Conservation (phyloP, 352 stramenopile species). For the Pythium coloratum region DNA sequence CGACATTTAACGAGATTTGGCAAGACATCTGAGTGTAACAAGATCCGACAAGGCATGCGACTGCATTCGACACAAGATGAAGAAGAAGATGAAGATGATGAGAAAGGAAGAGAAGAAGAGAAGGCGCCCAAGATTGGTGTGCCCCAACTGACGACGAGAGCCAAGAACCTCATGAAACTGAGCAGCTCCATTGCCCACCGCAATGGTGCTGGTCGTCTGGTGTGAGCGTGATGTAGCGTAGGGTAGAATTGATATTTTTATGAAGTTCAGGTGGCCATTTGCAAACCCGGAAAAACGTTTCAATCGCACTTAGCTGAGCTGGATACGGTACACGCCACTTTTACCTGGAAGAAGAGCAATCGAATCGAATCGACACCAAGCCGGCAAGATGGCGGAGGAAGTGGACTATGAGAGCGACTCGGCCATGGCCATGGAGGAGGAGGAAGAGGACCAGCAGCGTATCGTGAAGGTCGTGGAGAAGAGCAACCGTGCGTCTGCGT, state of each 20-base stretch:
- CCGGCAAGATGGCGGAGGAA: constrained; percentile 69
- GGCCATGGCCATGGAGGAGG: constrained; percentile 80
- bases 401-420: constrained; percentile 89
- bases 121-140: too few relatives aligned
- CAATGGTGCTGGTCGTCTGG: neutral
- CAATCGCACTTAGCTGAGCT: constrained; percentile 6
- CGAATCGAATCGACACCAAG: constrained; percentile 1
- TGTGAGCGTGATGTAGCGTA: neutral
- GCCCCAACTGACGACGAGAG: too few relatives aligned
- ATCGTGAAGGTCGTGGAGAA: constrained; percentile 26
- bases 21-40: constrained; percentile 35
- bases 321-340: neutral
- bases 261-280: neutral
- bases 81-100: neutral
- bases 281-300: neutral
- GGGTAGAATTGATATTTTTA: constrained; percentile 6
- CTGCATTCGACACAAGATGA: neutral
- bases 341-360: neutral
- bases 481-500: neutral
- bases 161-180: neutral
- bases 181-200: neutral
- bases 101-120: neutral
- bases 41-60: neutral
- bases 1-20: constrained; percentile 40
- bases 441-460: constrained; percentile 43